Base-by-base conservation (phyloP, 768 basidiomycete genomes). In the Psilocybe cubensis region DNA sequence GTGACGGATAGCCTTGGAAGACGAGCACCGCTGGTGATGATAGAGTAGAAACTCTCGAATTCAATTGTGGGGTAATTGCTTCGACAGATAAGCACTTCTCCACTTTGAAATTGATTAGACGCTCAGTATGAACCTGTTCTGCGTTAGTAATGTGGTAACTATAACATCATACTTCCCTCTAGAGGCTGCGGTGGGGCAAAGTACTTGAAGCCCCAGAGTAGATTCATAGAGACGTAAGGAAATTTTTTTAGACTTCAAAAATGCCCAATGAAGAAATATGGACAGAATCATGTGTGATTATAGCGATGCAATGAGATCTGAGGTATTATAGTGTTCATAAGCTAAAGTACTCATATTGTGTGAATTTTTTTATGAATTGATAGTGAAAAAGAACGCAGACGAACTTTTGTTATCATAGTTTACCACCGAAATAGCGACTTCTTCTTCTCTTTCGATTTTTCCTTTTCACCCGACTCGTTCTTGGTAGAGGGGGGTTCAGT, bases 381-480 rank as follows among this genome's bases (percentile, higher is more conserved):
- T 18, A 17, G 28, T n/a, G 27, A 29, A 27, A 9, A 23, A 48
- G 18, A 48, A 4, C 4, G 10, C 46, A 12, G 25, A 54, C 18
- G 27, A 49, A 41, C 35, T 18, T 48, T n/a, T n/a, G 7, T 8
- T 23, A 44, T 31, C 20, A 28, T n/a, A 27, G 11, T 25, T 46
- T 61, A 68, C 69, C 66, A 70, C 27, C 58, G 63, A 52, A 67
- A 68, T 28, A 65, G 17, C 4, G 40, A 41, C 17, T 40, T 28
- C 44, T 52, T 52, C 41, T 58, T 55, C 18, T 49, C 43, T 44
- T 53, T 56, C 23, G 31, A 24, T 21, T 49, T 53, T 63, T 59
- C 53, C 44, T 52, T 50, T 42, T 51, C 54, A 38, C 31, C 59
- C 24, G 54, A 57, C 33, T 64, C 43, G 43, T 59, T 60, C 31